phyloP scores from a whole-genome alignment of 805 yeast species.

The Ascoidea asiatica region DNA sequence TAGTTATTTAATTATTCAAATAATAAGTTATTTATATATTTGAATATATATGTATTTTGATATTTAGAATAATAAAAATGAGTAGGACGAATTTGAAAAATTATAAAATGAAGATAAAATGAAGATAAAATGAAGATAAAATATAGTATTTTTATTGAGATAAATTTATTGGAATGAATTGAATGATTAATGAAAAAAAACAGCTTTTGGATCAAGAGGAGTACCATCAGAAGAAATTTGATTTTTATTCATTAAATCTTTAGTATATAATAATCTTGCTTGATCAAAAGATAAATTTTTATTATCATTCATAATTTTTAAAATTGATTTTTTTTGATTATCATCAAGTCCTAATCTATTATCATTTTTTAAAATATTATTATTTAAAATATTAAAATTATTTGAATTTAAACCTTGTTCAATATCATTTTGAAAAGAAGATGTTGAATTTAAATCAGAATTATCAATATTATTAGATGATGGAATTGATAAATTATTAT shows the following conservation, averaged over 20 bases:
- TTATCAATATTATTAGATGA: not conserved
- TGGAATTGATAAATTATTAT: too few species aligned
- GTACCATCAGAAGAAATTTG: slow-evolving; percentile 52
- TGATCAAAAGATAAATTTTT: slow-evolving; percentile 44
- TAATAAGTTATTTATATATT: too few species aligned
- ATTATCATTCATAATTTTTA: slow-evolving; percentile 37
- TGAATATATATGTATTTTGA: too few species aligned
- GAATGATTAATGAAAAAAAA: too few species aligned
- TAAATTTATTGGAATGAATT: too few species aligned
- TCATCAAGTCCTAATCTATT: slow-evolving; percentile 49
- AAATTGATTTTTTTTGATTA: slow-evolving; percentile 35
- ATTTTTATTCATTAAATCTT: slow-evolving; percentile 28
- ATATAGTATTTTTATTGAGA: too few species aligned
- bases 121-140: too few species aligned
- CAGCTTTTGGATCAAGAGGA: slow-evolving; percentile 55
- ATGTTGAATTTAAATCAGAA: not conserved
- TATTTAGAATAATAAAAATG: too few species aligned
- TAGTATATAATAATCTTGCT: slow-evolving; percentile 46
- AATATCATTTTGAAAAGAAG: slow-evolving; percentile 29
- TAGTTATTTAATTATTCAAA: too few species aligned
- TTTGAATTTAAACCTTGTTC: slow-evolving; percentile 47
- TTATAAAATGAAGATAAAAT: too few species aligned
- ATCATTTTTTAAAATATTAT: slow-evolving; percentile 35
- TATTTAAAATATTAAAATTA: slow-evolving; percentile 36
- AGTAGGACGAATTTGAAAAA: too few species aligned